Conservation (phyloP, 192 early-diverging fungal genomes). For the Jimgerdemannia flammicorona region DNA sequence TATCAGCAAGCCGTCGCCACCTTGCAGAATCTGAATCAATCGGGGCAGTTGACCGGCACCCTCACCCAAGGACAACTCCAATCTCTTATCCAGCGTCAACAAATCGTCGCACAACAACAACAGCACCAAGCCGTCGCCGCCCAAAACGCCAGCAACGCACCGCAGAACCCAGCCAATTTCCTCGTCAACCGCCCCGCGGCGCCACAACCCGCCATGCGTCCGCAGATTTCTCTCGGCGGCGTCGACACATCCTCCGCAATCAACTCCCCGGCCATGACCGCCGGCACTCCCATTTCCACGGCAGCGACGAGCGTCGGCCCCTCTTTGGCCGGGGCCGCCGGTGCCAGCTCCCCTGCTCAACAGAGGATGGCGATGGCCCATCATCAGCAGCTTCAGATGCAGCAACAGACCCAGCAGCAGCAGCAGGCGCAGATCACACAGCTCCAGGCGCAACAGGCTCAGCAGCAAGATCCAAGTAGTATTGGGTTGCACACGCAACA, state of each 20-base stretch:
- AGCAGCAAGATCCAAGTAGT: slow-evolving; percentile 5
- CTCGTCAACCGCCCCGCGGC: background rate
- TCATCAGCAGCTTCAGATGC: background rate
- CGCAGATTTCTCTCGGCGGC: background rate
- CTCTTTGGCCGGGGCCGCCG: background rate
- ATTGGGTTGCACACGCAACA: slow-evolving; percentile 5
- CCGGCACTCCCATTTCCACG: background rate
- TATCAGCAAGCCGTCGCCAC: slow-evolving; percentile 5
- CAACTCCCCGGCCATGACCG: background rate
- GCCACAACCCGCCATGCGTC: background rate
- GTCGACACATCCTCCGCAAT: background rate
- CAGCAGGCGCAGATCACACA: background rate
- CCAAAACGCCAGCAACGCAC: background rate
- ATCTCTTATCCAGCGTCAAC: background rate
- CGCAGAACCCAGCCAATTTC: background rate
- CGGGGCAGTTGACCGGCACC: background rate
- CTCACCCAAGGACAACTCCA: background rate
- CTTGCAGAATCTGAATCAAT: slow-evolving; percentile 4
- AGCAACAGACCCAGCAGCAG: background rate
- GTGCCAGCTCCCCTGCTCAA: background rate
- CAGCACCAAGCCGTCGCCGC: slow-evolving; percentile 5
- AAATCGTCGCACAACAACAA: slow-evolving; percentile 2
- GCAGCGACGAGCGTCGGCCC: background rate
- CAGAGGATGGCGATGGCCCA: background rate
- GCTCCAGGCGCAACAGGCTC: background rate